Base-by-base conservation (phyloP, 805 yeast species). In the Kodamaea hsintzibuensis region DNA sequence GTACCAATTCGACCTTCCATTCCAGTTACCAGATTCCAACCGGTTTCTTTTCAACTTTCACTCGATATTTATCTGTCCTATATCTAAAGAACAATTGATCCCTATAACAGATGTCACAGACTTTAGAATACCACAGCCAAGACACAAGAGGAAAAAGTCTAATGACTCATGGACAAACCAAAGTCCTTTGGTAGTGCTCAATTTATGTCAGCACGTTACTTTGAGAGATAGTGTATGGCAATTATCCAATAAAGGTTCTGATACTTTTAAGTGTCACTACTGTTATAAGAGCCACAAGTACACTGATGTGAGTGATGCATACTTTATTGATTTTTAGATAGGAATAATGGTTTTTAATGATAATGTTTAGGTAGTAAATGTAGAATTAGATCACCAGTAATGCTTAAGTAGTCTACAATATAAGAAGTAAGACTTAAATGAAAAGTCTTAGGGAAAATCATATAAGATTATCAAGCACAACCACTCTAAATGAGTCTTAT, bases 31-130 rank as follows among this genome's bases (percentile, higher is more conserved):
- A 0, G 77, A 74, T 54, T 61, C 72, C 12, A 71, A 68, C 58
- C 59, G 75, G 51, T 73, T 74, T 51, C 61, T 75, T 25, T 76
- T 76, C 61, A 66, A 68, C 35, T 70, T 70, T 60, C 80, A 76
- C 60, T 78, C 79, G 3, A 74, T 76, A 10, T 76, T 76, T 60
- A 73, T 75, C n/a, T 76, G 80, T 57, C 79, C 80, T 3, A 74
- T 76, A 10, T 70, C 79, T 3, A 73, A 74, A 55, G 80, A 76
- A 52, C 79, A 76, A 54, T 57, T 73, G 22, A 60, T 73, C 38
- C 80, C 80, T 13, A 62, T 72, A 12, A 67, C 60, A 9, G 47
- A 53, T 7, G 35, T 10, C n/a, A 35, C n/a, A 7, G 44, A 38
- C 14, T 35, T 19, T 7, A 17, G 13, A 17, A 19, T 27, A 45